Conservation (phyloP, 768 basidiomycete genomes). For the Rhodotorula diobovata region DNA sequence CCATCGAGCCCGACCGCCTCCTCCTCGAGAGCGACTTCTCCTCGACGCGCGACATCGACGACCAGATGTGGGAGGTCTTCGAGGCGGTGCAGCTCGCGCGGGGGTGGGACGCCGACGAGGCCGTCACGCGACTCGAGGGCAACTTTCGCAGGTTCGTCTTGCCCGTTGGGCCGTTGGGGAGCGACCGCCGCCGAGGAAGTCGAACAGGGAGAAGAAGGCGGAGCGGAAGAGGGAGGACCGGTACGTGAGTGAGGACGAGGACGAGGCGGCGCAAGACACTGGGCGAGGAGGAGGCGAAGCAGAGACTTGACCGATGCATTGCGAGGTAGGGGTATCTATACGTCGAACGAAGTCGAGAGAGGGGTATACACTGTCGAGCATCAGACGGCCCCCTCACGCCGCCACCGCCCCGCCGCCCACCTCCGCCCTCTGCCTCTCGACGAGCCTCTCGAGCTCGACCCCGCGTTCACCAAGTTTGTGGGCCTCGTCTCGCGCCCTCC, state of each 20-base stretch:
- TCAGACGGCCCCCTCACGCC: background rate
- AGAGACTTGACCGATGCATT: background rate
- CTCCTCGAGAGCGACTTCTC: slow-evolving; percentile 84
- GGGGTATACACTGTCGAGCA: background rate
- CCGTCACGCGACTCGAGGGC: slow-evolving; percentile 54
- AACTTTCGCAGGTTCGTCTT: slow-evolving; percentile 59
- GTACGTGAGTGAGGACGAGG: slow-evolving; percentile 22
- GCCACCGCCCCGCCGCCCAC: too few relatives aligned
- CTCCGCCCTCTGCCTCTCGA: background rate
- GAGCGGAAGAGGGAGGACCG: slow-evolving; percentile 10
- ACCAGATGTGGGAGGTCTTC: slow-evolving; percentile 63
- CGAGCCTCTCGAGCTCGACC: slow-evolving; percentile 4
- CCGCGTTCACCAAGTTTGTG: background rate
- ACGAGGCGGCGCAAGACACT: background rate
- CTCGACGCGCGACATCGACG: slow-evolving; percentile 63
- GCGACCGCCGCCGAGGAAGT: slow-evolving; percentile 4
- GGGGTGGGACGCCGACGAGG: slow-evolving; percentile 51
- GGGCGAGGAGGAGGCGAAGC: too few relatives aligned
- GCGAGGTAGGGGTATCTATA: background rate
- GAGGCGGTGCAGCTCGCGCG: slow-evolving; percentile 67
- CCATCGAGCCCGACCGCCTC: slow-evolving; percentile 63
- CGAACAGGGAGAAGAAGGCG: slow-evolving; percentile 1
- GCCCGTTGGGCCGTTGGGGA: background rate
- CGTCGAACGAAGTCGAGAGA: background rate
- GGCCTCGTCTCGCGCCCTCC: slow-evolving; percentile 18